Percentiles rank a stretch among this genome's conserved stretches.
Evolutionary conservation across 306 rosid genomes (phyloP).

Genomic region (Gillenia trifoliata): DNA sequence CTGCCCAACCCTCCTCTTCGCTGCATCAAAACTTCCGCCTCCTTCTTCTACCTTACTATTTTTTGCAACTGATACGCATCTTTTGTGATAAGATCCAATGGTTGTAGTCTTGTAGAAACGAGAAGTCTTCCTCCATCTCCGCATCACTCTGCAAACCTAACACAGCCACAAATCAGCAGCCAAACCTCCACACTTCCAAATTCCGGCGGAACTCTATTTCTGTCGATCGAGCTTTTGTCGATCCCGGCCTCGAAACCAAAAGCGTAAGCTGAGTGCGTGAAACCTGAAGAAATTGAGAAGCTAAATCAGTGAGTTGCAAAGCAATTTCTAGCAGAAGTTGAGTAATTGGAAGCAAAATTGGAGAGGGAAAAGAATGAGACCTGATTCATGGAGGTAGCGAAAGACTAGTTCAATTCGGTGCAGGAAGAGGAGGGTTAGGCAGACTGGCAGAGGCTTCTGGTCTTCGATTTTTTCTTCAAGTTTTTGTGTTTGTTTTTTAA

Average conservation of each 20-base stretch:
- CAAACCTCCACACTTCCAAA: neutral
- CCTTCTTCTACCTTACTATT: constrained; percentile 48
- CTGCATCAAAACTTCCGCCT: too few relatives aligned
- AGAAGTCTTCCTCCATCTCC: constrained; percentile 59
- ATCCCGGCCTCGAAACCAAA: constrained; percentile 68
- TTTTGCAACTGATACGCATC: constrained; percentile 46
- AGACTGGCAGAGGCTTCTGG: too few relatives aligned
- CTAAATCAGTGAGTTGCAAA: neutral
- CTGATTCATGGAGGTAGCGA: constrained; percentile 65
- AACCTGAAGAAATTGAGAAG: constrained; percentile 34
- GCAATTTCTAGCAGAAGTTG: neutral
- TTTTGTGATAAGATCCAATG: constrained; percentile 66
- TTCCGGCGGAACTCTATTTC: constrained; percentile 43
- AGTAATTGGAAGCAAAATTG: too few relatives aligned
- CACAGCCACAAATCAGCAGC: constrained; percentile 29
- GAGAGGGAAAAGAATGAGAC: constrained; percentile 7
- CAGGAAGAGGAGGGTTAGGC: too few relatives aligned
- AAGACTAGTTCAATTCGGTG: constrained; percentile 49
- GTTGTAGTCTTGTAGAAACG: constrained; percentile 62
- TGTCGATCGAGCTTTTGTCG: too few relatives aligned
- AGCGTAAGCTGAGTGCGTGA: constrained; percentile 65
- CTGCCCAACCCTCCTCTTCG: too few relatives aligned
- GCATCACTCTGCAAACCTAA: constrained; percentile 53
- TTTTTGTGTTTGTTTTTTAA: too few relatives aligned
- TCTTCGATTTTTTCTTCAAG: too few relatives aligned